A percentile compares a stretch with the other conserved stretches of the same genome.
Conservation (phyloP, 306 rosid genomes). For the Lupinus albus region DNA sequence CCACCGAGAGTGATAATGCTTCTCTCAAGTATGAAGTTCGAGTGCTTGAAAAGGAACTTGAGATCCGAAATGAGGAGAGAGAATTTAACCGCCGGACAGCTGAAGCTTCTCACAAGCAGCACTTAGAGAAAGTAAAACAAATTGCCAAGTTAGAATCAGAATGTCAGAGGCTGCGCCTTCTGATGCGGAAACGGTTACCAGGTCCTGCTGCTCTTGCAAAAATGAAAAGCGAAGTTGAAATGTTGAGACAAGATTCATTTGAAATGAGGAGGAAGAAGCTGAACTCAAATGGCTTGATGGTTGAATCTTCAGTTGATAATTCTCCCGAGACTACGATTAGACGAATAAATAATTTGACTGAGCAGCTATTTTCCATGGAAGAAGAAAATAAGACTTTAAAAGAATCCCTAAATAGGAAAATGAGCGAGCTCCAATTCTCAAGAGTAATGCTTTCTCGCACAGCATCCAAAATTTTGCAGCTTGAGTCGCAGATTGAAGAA, state of each 20-base stretch:
- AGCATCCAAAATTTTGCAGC: conserved; percentile 64
- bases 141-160: conserved; percentile 85
- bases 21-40: conserved; percentile 75
- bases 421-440: conserved; percentile 71
- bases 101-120: conserved; percentile 77
- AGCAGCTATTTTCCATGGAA: conserved; percentile 67
- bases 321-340: conserved; percentile 58
- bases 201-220: conserved; percentile 87
- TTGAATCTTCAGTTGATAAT: conserved; percentile 51
- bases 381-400: conserved; percentile 72
- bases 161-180: conserved; percentile 86
- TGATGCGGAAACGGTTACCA: conserved; percentile 82
- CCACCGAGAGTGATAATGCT: conserved; percentile 66
- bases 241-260: conserved; percentile 64
- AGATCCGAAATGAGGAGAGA: conserved; percentile 91
- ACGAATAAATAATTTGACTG: conserved; percentile 52
- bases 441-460: conserved; percentile 65
- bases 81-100: conserved; percentile 74
- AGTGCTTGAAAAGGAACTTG: conserved; percentile 87
- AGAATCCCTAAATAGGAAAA: conserved; percentile 65
- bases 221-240: conserved; percentile 87
- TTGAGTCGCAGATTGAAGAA: conserved; percentile 52
- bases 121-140: conserved; percentile 70
- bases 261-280: conserved; percentile 59
- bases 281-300: conserved; percentile 50